Evolutionary conservation across 306 rosid species (phyloP).

Genomic region (Fagus crenata): DNA sequence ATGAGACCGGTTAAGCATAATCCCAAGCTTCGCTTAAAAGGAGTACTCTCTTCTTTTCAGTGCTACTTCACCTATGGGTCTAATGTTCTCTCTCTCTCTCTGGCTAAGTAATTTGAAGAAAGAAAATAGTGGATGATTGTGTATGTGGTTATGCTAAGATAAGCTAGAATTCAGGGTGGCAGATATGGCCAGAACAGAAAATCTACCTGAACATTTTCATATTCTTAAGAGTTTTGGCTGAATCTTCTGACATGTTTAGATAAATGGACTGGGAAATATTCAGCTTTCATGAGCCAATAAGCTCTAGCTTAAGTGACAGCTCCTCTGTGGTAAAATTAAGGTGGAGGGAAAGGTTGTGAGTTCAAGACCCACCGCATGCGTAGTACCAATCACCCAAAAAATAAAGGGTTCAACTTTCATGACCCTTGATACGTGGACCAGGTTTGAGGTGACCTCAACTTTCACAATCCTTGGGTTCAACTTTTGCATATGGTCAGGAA

Average conservation of each 20-base stretch:
- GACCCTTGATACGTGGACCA: conserved; percentile 14
- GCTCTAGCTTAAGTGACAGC: too few relatives aligned
- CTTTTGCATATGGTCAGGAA: neutral
- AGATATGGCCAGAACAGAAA: neutral
- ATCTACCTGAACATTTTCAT: neutral
- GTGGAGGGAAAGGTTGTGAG: too few relatives aligned
- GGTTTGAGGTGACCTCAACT: conserved; percentile 4
- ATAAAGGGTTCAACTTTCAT: neutral
- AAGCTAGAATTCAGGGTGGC: conserved; percentile 4
- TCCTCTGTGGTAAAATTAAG: too few relatives aligned
- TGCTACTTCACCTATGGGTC: too few relatives aligned
- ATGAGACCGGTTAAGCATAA: too few relatives aligned
- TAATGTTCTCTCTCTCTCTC: too few relatives aligned
- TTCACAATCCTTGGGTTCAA: neutral
- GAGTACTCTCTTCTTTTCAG: too few relatives aligned
- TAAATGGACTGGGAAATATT: neutral
- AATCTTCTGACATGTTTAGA: conserved; percentile 2
- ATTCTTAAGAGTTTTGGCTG: conserved; percentile 6
- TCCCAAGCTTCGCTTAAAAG: too few relatives aligned
- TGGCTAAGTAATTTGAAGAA: too few relatives aligned
- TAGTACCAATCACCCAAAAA: neutral
- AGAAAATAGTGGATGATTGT: neutral
- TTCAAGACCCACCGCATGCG: too few relatives aligned
- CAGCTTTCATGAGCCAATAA: too few relatives aligned
- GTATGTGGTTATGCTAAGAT: conserved; percentile 6